Evolutionary conservation across 192 early-diverging fungal genomes (phyloP).

Genomic region (Phycomyces nitens): DNA sequence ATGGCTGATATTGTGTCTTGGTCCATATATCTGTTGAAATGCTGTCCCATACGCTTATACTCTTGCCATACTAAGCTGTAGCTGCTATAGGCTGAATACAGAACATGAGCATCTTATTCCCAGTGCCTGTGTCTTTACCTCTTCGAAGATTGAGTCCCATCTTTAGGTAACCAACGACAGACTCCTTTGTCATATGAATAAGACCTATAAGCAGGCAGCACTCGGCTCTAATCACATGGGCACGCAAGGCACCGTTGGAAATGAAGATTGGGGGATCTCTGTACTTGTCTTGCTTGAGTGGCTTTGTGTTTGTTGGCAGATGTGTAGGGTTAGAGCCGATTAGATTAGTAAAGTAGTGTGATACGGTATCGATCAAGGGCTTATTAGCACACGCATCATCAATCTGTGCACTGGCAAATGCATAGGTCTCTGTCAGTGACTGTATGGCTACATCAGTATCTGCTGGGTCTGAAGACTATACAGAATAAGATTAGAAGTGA

Average conservation of each 20-base stretch:
- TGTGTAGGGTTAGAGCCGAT: slow-evolving; percentile 32
- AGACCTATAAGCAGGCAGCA: slow-evolving; percentile 45
- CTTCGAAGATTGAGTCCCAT: slow-evolving; percentile 48
- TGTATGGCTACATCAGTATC: slow-evolving; percentile 45
- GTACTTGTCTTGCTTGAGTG: slow-evolving; percentile 17
- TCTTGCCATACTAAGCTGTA: slow-evolving; percentile 39
- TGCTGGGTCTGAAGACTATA: slow-evolving; percentile 40
- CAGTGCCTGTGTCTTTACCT: slow-evolving; percentile 43
- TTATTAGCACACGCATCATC: slow-evolving; percentile 44
- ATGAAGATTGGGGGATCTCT: slow-evolving; percentile 30
- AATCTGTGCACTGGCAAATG: slow-evolving; percentile 47
- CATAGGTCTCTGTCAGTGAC: slow-evolving; percentile 37
- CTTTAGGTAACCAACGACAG: slow-evolving; percentile 51
- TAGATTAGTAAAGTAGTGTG: slow-evolving; percentile 42
- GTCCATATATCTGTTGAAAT: slow-evolving; percentile 31
- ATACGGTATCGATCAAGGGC: slow-evolving; percentile 29
- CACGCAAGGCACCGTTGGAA: slow-evolving; percentile 50
- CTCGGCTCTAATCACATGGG: slow-evolving; percentile 50
- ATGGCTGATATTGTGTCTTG: slow-evolving; percentile 36
- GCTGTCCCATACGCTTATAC: slow-evolving; percentile 38
- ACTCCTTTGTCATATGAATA: slow-evolving; percentile 46
- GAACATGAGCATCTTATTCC: slow-evolving; percentile 32
- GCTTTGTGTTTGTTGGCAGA: slow-evolving; percentile 26
- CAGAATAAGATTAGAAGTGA: neutral
- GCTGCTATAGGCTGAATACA: slow-evolving; percentile 28